phyloP scores from a whole-genome alignment of 179 eudicot genomes.

The Carnegiea gigantea region DNA sequence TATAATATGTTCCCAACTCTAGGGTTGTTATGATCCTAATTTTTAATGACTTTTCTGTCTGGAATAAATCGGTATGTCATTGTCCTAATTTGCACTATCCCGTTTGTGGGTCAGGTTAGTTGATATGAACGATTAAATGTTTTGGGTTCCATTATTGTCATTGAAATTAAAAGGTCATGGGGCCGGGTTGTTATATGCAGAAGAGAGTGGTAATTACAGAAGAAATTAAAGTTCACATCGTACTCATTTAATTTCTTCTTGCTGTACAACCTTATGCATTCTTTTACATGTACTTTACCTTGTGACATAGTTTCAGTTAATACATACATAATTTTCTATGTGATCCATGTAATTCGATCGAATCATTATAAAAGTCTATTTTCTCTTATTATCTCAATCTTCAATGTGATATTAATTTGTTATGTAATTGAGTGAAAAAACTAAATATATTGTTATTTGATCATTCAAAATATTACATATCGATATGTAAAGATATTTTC shows the following conservation, averaged over 20 bases:
- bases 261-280: neutral
- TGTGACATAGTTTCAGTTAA: neutral
- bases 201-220: neutral
- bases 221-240: neutral
- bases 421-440: too few relatives aligned
- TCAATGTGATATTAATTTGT: too few relatives aligned
- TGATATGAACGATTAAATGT: neutral
- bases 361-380: too few relatives aligned
- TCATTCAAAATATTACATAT: too few relatives aligned
- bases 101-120: neutral
- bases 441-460: too few relatives aligned
- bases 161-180: neutral
- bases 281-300: neutral
- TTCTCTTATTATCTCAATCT: too few relatives aligned
- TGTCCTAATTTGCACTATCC: neutral
- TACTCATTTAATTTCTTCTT: neutral
- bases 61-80: constrained; percentile 9
- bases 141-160: constrained; percentile 14
- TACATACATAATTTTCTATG: too few relatives aligned
- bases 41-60: neutral
- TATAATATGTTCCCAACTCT: neutral
- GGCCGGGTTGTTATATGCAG: constrained; percentile 2
- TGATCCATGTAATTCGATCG: too few relatives aligned
- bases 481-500: too few relatives aligned
- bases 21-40: constrained; percentile 3